Conservation (phyloP, 2,329 filamentous ascomycete genomes). For the Paraphaeosphaeria sporulosa region DNA sequence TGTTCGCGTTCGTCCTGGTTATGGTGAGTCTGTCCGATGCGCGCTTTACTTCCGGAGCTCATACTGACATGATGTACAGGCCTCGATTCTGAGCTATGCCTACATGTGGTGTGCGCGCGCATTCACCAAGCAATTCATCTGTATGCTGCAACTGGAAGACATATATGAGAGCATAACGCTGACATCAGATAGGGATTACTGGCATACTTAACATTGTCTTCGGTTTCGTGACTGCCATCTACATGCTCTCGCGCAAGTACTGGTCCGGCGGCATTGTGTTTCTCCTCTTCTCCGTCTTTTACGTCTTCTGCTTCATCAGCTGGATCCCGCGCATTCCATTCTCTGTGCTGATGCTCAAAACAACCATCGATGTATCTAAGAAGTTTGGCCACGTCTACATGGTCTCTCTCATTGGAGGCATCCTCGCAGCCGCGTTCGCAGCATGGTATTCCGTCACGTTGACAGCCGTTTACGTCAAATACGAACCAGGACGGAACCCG, state of each 20-base stretch:
- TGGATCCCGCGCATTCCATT: constrained; percentile 92
- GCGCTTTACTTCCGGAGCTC: neutral
- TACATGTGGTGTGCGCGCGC: constrained; percentile 79
- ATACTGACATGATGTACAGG: constrained; percentile 38
- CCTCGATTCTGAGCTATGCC: constrained; percentile 75
- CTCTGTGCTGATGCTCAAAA: constrained; percentile 87
- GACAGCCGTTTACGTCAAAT: constrained; percentile 85
- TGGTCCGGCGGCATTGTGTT: constrained; percentile 89
- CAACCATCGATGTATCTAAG: constrained; percentile 83
- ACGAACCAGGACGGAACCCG: constrained; percentile 71
- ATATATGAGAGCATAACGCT: neutral
- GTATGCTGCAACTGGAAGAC: constrained; percentile 40
- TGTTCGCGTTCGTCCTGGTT: constrained; percentile 80
- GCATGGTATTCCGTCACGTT: constrained; percentile 89
- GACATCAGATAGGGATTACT: constrained; percentile 64
- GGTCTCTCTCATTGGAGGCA: constrained; percentile 82
- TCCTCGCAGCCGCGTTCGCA: constrained; percentile 76
- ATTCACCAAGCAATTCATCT: constrained; percentile 91
- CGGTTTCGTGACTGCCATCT: constrained; percentile 84
- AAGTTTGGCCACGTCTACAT: constrained; percentile 85
- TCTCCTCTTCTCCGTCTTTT: constrained; percentile 80
- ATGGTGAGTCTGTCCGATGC: constrained; percentile 46
- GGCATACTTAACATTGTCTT: constrained; percentile 72
- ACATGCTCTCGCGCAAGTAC: constrained; percentile 79
- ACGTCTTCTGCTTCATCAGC: constrained; percentile 81